Percentiles rank a stretch among this genome's conserved stretches.
These are phyloP conservation scores for Lantana camara DNA, from an alignment of 257 asterid species.

Conservation along the genomic window DNA sequence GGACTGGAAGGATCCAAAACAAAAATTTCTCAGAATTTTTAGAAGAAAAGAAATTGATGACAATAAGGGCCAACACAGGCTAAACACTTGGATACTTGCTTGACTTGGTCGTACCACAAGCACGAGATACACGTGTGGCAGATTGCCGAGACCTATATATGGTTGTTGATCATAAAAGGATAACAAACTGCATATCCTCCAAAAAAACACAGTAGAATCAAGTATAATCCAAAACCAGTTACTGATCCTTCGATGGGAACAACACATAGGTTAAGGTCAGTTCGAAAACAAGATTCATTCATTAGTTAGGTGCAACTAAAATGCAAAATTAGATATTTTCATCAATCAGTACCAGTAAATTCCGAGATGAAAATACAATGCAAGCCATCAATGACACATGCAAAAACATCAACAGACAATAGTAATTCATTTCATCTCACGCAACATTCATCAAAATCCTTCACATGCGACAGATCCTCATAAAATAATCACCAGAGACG, in stretches of 20 bases:
- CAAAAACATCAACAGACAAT: constrained; percentile 12
- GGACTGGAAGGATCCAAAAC: not conserved
- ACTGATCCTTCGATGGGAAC: not conserved
- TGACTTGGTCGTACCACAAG: not conserved
- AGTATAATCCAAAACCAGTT: not conserved
- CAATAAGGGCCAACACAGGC: not conserved
- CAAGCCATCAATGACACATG: constrained; percentile 20
- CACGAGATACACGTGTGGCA: not conserved
- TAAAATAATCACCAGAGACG: constrained; percentile 3
- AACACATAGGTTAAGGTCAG: not conserved
- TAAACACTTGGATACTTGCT: not conserved
- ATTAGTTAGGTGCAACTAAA: not conserved
- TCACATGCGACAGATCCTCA: constrained; percentile 1
- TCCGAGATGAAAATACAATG: not conserved
- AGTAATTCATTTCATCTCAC: constrained; percentile 9
- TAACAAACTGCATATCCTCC: not conserved
- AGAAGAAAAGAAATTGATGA: not conserved
- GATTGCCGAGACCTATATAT: not conserved
- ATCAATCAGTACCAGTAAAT: not conserved
- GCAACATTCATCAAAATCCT: not conserved
- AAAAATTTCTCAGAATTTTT: not conserved
- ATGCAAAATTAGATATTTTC: not conserved
- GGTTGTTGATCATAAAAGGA: not conserved
- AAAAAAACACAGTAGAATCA: too few relatives aligned
- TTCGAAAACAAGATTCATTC: not conserved